Base-by-base conservation (phyloP, 768 basidiomycete species). In the Rhodotorula toruloides region DNA sequence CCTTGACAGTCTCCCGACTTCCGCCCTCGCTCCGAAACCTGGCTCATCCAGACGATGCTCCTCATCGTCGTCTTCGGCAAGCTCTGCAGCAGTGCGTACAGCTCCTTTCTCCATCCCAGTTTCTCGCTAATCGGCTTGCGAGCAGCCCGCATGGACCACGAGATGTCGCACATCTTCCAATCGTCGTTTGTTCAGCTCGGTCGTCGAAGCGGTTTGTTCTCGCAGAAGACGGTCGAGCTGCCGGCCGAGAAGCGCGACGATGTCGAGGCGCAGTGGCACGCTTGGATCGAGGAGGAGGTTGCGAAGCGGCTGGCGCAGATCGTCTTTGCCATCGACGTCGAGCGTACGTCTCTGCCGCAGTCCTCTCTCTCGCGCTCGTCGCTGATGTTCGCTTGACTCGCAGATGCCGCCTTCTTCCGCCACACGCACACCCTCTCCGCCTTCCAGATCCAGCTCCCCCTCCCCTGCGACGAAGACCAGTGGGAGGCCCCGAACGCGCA, bases 401-500 rank as follows among this genome's bases (percentile, higher is more conserved):
- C 83, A 81, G 34, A 90, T 84, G 22, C 91, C 88, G n/a, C 91
- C 87, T 76, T 92, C 89, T 43, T 89, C 80, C 76, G 88, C 87
- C 32, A 94, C 80, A 77, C 68, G 10, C 71, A 70, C 42, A 68
- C 73, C 4, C 69, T 74, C 27, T 74, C 73, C 16, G 73, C 73
- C 19, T 74, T 74, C 60, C 73, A 74, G 48, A 50, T 74, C 44
- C 71, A 74, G 53, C 67, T 74, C 9, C 62, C 56, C 9, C 59
- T 74, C 5, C 73, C 73, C 1, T 70, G 66, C 55, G 66, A 72
- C 56, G 73, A 74, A 31, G 67, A 70, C 21, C 63, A 67, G 25
- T 74, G 73, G 73, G 68, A 72, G 22, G 73, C 73, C 4, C 25
- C 63, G 22, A 71, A 42, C 25, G 65, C 71, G 9, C 34, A 29